Percentiles rank a stretch among this genome's conserved stretches.
phyloP scores from a whole-genome alignment of 228 moss, liverwort and hornwort species.

The Sphagnum magellanicum region DNA sequence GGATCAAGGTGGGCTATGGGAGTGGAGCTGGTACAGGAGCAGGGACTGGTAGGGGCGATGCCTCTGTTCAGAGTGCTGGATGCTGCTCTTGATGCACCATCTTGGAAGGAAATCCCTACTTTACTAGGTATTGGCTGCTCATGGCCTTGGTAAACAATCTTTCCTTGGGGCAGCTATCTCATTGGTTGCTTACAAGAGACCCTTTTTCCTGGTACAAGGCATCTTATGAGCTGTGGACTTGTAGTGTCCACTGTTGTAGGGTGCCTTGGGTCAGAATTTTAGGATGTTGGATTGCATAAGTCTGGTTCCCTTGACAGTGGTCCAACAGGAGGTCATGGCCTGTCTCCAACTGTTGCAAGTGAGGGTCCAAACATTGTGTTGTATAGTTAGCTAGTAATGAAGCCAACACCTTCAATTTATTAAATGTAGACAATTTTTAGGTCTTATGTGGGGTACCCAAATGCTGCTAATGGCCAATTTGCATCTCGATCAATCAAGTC shows the following conservation, averaged over 20 bases:
- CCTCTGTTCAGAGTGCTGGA: slow-evolving; percentile 50
- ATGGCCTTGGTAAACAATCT: neutral
- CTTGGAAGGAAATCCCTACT: neutral
- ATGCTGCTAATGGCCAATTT: too few species aligned
- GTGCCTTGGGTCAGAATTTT: neutral
- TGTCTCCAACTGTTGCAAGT: neutral
- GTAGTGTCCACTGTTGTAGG: neutral
- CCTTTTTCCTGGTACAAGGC: neutral
- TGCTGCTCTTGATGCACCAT: slow-evolving; percentile 47
- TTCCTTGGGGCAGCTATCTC: neutral
- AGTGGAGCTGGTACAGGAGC: slow-evolving; percentile 56
- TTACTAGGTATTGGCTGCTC: neutral
- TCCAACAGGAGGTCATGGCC: neutral
- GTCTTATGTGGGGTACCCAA: too few species aligned
- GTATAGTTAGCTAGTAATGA: slow-evolving; percentile 2
- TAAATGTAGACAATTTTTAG: too few species aligned
- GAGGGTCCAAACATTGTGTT: neutral
- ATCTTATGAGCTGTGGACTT: neutral
- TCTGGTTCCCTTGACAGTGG: neutral
- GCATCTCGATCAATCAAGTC: too few species aligned
- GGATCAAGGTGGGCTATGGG: slow-evolving; percentile 90
- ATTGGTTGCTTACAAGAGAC: neutral
- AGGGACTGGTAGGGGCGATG: slow-evolving; percentile 69
- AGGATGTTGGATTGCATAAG: too few species aligned
- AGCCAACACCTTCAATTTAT: neutral